Base-by-base conservation (phyloP, 352 stramenopile species). In the Phytophthora megakarya region DNA sequence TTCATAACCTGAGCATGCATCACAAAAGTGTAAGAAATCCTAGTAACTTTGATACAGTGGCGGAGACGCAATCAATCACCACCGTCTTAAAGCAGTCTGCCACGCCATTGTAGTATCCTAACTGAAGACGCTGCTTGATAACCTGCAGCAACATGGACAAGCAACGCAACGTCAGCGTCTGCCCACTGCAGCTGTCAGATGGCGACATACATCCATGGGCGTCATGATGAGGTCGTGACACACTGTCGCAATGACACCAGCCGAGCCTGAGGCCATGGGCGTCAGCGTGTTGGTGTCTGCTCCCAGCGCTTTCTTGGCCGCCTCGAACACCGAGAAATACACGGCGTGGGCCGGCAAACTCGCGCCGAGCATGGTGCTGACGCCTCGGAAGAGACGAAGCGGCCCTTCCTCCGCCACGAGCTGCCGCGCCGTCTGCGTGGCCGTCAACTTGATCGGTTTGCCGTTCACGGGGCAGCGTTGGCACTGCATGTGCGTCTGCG, bases 221-320 rank as follows among this genome's bases (percentile, higher is more conserved):
- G 96, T 99, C 95, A 99, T 98, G 55, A 99, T 96, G 25, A 95
- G 75, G 75, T 99, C 98, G 73, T 99, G 97, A n/a, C 89, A 89
- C 21, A 99, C 82, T 0, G 96, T 98, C 1, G 97, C 97, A 3
- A 97, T 75, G 1, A 97, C 96, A 28, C 97, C 98, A 0, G 96
- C 92, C 19, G 95, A 72, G 73, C 80, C 77, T 5, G 82, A 94
- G 0, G 81, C 74, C 62, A 93, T 78, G 18, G 81, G 86, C 61
- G 86, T 95, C 59, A 88, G 73, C 15, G 87, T 76, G 23, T 76
- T 46, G 11, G 63, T 81, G 66, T 97, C 86, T 15, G 88, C 90
- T 42, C 84, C 86, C 23, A 96, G 72, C 5, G 73, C 40, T 53
- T 89, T 86, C 72, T 98, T 98, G 35, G 81, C 88, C 11, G 80